phyloP scores from a whole-genome alignment of 495 filamentous ascomycete species.

The Aspergillus nidulans region DNA sequence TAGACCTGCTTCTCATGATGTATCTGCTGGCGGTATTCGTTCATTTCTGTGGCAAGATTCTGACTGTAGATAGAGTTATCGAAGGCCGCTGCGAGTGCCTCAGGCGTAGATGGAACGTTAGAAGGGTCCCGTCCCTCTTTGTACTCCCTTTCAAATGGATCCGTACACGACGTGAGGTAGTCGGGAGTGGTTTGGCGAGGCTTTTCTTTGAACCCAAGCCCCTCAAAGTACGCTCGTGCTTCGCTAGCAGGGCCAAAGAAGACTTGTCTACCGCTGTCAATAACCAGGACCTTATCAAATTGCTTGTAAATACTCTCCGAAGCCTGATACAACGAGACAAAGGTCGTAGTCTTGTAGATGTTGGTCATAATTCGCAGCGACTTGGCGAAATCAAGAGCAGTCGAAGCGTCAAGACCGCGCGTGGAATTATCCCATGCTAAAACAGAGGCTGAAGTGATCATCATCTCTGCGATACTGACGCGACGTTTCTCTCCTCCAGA shows the following conservation, averaged over 20 bases:
- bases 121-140: conserved; percentile 53
- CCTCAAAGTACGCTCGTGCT: conserved; percentile 74
- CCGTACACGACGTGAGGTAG: conserved; percentile 79
- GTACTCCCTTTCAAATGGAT: conserved; percentile 77
- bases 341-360: conserved; percentile 72
- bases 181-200: conserved; percentile 84
- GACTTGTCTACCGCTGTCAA: conserved; percentile 72
- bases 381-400: conserved; percentile 68
- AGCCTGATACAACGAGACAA: conserved; percentile 80
- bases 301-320: conserved; percentile 78
- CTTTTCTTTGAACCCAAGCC: conserved; percentile 71
- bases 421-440: conserved; percentile 82
- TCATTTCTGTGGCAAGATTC: conserved; percentile 62
- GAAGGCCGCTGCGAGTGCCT: conserved; percentile 63
- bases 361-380: conserved; percentile 74
- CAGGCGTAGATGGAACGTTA: conserved; percentile 64
- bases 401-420: conserved; percentile 77
- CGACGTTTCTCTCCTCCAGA: conserved; percentile 80
- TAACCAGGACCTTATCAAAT: conserved; percentile 85
- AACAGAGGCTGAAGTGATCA: conserved; percentile 68
- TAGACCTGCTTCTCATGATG: conserved; percentile 58
- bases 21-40: conserved; percentile 55
- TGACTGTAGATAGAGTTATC: conserved; percentile 54
- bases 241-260: conserved; percentile 72
- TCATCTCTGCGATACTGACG: conserved; percentile 49